phyloP scores from a whole-genome alignment of 805 yeast genomes.

The Clavispora santaluciae region DNA sequence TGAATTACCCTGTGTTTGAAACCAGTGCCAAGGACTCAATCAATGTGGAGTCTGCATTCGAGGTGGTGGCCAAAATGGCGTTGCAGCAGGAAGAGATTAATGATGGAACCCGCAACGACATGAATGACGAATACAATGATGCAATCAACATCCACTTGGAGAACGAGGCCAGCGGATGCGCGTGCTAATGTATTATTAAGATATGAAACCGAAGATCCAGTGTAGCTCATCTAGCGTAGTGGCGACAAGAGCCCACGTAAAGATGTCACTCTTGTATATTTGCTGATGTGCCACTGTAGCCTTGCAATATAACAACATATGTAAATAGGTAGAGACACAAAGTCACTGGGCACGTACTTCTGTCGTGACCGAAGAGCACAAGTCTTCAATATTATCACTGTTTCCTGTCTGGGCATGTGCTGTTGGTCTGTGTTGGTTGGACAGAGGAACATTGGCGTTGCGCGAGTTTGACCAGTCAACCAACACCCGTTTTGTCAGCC shows the following conservation, averaged over 20 bases:
- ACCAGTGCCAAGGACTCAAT: slow-evolving; percentile 97
- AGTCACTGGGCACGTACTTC: too few relatives aligned
- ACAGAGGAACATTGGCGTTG: not conserved
- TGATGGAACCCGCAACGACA: slow-evolving; percentile 61
- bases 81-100: slow-evolving; percentile 91
- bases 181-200: slow-evolving; percentile 42
- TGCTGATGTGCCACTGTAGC: too few relatives aligned
- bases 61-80: slow-evolving; percentile 92
- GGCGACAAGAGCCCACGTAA: too few relatives aligned
- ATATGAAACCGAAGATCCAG: not conserved
- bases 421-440: too few relatives aligned
- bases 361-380: too few relatives aligned
- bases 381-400: too few relatives aligned
- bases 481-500: slow-evolving; percentile 61
- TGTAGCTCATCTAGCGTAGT: not conserved
- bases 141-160: slow-evolving; percentile 94
- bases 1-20: slow-evolving; percentile 78
- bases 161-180: slow-evolving; percentile 71
- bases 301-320: too few relatives aligned
- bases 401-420: too few relatives aligned
- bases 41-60: slow-evolving; percentile 93
- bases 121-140: slow-evolving; percentile 83
- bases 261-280: too few relatives aligned
- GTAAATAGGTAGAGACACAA: too few relatives aligned
- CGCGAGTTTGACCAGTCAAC: slow-evolving; percentile 46